Conservation (phyloP, 2,329 filamentous ascomycete genomes). For the Furcasterigmium sp. region DNA sequence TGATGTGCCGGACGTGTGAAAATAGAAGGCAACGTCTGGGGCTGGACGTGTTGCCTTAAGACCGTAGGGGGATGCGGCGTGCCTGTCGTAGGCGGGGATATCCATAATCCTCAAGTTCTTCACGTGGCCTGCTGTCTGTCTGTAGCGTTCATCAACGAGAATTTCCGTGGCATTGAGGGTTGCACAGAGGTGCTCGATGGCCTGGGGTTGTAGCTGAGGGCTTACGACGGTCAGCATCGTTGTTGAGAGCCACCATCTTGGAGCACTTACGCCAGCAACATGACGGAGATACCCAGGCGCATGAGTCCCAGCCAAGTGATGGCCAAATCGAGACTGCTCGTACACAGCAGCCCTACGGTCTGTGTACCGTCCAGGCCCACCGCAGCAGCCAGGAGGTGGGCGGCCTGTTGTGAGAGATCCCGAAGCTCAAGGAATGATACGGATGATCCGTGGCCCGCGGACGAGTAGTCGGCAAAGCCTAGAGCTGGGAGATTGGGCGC, state of each 20-base stretch:
- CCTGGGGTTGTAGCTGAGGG: conserved; percentile 37
- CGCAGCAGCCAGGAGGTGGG: conserved; percentile 14
- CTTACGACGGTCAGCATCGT: conserved; percentile 23
- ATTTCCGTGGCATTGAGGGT: conserved; percentile 34
- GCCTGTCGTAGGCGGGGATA: conserved; percentile 39
- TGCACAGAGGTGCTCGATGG: conserved; percentile 48
- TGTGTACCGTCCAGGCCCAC: background rate
- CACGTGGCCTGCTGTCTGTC: background rate
- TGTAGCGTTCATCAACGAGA: conserved; percentile 36
- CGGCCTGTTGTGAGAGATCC: conserved; percentile 26
- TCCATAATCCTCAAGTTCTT: conserved; percentile 18
- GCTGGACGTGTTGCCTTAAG: conserved; percentile 38
- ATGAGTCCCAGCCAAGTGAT: conserved; percentile 57
- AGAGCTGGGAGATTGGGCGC: conserved; percentile 37
- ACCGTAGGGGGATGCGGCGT: conserved; percentile 40
- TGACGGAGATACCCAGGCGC: conserved; percentile 44
- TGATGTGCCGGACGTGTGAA: conserved; percentile 62
- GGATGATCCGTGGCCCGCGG: conserved; percentile 4
- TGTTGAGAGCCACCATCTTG: too few species aligned
- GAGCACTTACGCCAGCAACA: conserved; percentile 47
- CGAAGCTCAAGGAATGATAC: conserved; percentile 23
- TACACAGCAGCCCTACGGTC: conserved; percentile 46
- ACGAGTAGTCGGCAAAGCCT: conserved; percentile 34
- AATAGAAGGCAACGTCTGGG: conserved; percentile 49
- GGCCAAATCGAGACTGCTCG: conserved; percentile 52